A percentile compares a stretch with the other conserved stretches of the same genome.
These are phyloP conservation scores for Neurospora hispaniola DNA, from an alignment of 495 filamentous ascomycete genomes.

Conservation along the genomic window DNA sequence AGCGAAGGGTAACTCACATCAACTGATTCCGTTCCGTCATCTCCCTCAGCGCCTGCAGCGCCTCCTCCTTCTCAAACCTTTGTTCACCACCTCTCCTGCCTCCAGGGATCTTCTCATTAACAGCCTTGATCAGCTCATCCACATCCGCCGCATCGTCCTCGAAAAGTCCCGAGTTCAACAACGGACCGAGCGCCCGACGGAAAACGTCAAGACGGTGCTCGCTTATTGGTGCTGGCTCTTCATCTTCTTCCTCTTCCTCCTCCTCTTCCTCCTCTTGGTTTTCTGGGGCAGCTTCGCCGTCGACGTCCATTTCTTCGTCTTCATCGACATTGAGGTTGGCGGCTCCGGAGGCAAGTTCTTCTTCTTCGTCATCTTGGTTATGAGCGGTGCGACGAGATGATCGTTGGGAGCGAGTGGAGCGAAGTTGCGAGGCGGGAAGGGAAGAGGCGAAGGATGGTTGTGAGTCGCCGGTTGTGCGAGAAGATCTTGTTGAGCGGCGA, in stretches of 20 bases:
- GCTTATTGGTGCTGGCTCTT: constrained; percentile 39
- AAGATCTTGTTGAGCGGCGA: constrained; percentile 22
- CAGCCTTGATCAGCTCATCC: constrained; percentile 60
- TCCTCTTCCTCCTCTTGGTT: constrained; percentile 8
- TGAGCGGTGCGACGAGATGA: background rate
- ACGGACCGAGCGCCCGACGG: constrained; percentile 64
- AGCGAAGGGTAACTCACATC: constrained; percentile 59
- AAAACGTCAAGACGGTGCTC: constrained; percentile 59
- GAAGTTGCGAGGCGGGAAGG: constrained; percentile 34
- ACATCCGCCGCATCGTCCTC: constrained; percentile 68
- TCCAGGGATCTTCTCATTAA: constrained; percentile 54
- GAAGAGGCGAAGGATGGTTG: constrained; percentile 38
- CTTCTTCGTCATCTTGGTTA: constrained; percentile 24
- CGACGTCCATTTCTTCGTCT: constrained; percentile 3
- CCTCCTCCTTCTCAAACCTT: constrained; percentile 61
- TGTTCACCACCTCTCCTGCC: constrained; percentile 22
- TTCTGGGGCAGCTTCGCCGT: constrained; percentile 9
- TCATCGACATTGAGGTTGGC: constrained; percentile 25
- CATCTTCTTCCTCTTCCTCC: constrained; percentile 8
- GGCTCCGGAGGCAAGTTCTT: constrained; percentile 29
- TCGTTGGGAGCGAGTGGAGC: constrained; percentile 20
- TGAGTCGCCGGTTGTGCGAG: constrained; percentile 14
- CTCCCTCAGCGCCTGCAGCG: constrained; percentile 58
- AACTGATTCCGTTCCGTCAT: constrained; percentile 82
- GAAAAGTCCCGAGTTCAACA: constrained; percentile 72